Base-by-base conservation (phyloP, 2,329 filamentous ascomycete species). In the Rugonectria rugulosa region DNA sequence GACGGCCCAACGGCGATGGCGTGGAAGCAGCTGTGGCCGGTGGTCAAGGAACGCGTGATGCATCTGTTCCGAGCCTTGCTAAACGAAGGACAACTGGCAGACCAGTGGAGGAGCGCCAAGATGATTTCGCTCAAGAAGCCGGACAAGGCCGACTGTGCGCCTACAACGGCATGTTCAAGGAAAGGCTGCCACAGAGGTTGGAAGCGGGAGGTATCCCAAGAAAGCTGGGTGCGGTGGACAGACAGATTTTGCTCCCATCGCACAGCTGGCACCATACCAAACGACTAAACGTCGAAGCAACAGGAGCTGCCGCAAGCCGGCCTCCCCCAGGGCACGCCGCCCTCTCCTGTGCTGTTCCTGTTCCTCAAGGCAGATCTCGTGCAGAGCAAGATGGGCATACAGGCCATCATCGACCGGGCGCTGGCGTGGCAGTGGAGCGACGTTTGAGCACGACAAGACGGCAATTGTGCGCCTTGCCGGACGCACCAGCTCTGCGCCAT, bases 331-430 rank as follows among this genome's bases (percentile, higher is more conserved):
- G 26, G 26, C 7, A 7, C 26, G 7, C 12, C 26, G 26, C 32
- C 17, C 5, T 36, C 32, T 4, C 32, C 32, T 5, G 9, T 15
- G 3, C 15, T 36, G n/a, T 66, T 66, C 36, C 53, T 66, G 21
- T 73, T 73, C 63, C 74, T 72, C 60, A 76, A 76, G 47, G 68
- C 69, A 50, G 68, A 75, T 52, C 65, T 76, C 11, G 67, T 76
- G 8, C 55, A 75, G 48, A 43, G 56, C 37, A 50, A 56, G 21
- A 73, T 75, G 4, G 34, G 19, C 15, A 27, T 43, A 4, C 23
- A 43, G n/a, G 23, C 40, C n/a, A 27, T 43, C n/a, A 27, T 43
- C n/a, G 24, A 27, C 14, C 4, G n/a, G 9, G 40, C 40, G 19
- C 15, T 43, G 24, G 40, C 6, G 14, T 43, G 40, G 40, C 5